These are phyloP conservation scores for Aspergillus wentii DNA, from an alignment of 495 filamentous ascomycete species.

Conservation along the genomic window DNA sequence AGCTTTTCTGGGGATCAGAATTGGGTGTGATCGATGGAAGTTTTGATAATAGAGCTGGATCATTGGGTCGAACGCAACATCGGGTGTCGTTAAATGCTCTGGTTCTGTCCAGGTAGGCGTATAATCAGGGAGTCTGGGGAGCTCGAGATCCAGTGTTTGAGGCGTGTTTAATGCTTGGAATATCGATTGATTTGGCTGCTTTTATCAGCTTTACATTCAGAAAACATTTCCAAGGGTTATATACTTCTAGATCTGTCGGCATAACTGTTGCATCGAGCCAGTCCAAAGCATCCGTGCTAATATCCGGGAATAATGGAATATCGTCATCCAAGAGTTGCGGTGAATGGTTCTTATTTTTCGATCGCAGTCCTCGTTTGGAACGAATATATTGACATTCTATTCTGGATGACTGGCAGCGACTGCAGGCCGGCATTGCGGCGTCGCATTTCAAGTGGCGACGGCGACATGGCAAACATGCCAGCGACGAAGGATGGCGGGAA, in stretches of 20 bases:
- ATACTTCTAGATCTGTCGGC: slow-evolving; percentile 7
- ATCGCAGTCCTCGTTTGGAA: slow-evolving; percentile 29
- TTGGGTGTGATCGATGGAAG: slow-evolving; percentile 68
- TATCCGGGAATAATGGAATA: slow-evolving; percentile 5
- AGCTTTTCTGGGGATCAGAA: slow-evolving; percentile 46
- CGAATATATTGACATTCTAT: slow-evolving; percentile 23
- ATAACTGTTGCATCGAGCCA: slow-evolving; percentile 14
- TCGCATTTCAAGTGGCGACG: slow-evolving; percentile 55
- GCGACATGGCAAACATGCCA: slow-evolving; percentile 53
- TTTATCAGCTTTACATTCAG: slow-evolving; percentile 4
- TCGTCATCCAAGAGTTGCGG: slow-evolving; percentile 11
- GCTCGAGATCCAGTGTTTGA: not conserved
- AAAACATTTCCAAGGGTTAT: not conserved
- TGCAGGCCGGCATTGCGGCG: slow-evolving; percentile 37
- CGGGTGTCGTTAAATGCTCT: slow-evolving; percentile 11
- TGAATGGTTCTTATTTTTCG: slow-evolving; percentile 6
- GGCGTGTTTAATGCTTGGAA: slow-evolving; percentile 7
- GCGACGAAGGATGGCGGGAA: slow-evolving; percentile 23
- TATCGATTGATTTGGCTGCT: slow-evolving; percentile 15
- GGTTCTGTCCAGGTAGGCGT: slow-evolving; percentile 3
- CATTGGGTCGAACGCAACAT: slow-evolving; percentile 27
- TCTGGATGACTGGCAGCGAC: slow-evolving; percentile 14
- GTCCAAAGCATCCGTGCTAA: slow-evolving; percentile 9
- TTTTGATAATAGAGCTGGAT: slow-evolving; percentile 53
- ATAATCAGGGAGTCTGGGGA: slow-evolving; percentile 3